These are phyloP conservation scores for Nannochloropsis oceanica DNA, from an alignment of 108 stramenopile species.

Conservation along the genomic window DNA sequence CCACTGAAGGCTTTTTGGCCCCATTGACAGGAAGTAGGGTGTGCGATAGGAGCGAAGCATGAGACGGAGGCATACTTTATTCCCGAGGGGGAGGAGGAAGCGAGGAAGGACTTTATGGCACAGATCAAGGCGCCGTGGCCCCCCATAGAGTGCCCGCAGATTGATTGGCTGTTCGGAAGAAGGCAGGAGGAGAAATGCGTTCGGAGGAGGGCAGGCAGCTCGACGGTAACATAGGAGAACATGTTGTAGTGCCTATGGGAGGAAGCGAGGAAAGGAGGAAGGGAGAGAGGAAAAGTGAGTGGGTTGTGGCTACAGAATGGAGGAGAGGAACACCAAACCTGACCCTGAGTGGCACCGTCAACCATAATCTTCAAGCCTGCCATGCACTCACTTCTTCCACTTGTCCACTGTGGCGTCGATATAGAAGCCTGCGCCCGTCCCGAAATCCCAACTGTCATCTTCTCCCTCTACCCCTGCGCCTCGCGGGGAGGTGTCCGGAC, in stretches of 20 bases:
- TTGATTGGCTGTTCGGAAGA: conserved; percentile 43
- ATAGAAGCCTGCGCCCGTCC: conserved; percentile 92
- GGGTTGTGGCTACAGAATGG: background rate
- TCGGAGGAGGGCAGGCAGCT: conserved; percentile 59
- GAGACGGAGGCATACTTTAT: conserved; percentile 39
- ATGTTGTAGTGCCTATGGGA: conserved; percentile 71
- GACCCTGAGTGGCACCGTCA: background rate
- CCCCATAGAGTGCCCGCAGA: conserved; percentile 86
- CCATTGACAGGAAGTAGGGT: conserved; percentile 84
- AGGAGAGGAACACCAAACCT: background rate
- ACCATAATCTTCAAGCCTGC: background rate
- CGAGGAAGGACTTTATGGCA: conserved; percentile 44
- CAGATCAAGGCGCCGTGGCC: conserved; percentile 76
- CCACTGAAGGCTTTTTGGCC: conserved; percentile 86
- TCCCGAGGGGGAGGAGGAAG: background rate
- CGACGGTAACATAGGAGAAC: conserved; percentile 80
- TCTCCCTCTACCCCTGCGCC: conserved; percentile 47
- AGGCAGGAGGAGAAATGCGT: conserved; percentile 25
- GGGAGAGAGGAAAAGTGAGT: background rate
- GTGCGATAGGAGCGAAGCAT: conserved; percentile 86
- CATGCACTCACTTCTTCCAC: conserved; percentile 6
- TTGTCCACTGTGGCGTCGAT: conserved; percentile 62
- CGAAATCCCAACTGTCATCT: conserved; percentile 73
- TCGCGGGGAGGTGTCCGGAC: conserved; percentile 89
- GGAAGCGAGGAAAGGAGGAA: conserved; percentile 19